Evolutionary conservation across 371 early-diverging fungal species (phyloP), one percentile per base, ranked within the genome.

Genomic region (Mucor velutinosus): DNA sequence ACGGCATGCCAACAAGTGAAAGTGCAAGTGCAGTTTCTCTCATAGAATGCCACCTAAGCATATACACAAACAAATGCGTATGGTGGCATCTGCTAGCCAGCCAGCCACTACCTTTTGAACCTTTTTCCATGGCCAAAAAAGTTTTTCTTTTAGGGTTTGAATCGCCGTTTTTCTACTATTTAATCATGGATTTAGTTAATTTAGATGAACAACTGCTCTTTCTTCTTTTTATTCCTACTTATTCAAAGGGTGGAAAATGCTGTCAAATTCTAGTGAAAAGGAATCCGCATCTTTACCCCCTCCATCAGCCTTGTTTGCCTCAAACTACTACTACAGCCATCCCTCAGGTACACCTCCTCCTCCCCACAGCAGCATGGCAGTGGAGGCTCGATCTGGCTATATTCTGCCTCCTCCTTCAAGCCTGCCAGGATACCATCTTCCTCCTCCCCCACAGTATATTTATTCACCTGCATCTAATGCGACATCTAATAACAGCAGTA

Each of bases 371-470:
- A 45, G n/a, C n/a, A 19, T 45, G 19, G 37, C 19, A 63, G 55
- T 53, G 41, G 64, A 60, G 23, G 49, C 59, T 29, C 64, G 77
- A 66, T 75, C 81, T 33, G 64, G 74, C 19, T 81, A 71, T 39
- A 73, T 81, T 14, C 56, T 81, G 35, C 81, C 81, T 17, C 81
- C 81, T 25, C 81, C 79, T 23, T 75, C 78, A 17, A 73, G 74
- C 32, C 51, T 78, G 15, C 74, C 76, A 47, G 80, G 81, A 11
- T 77, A 76, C 45, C 76, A 70, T 65, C 65, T 66, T 58, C 70
- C 60, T 10, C 76, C 76, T 17, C 76, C 76, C 45, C 64, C 69
- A 60, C 56, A 58, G 21, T 73, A 64, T 15, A 64, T 64, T 37
- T 66, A 71, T 33, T 32, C 43, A 37, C 64, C 66, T 59, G 14